phyloP scores from a whole-genome alignment of 805 yeast genomes.

The Saccharomycopsis schoenii region DNA sequence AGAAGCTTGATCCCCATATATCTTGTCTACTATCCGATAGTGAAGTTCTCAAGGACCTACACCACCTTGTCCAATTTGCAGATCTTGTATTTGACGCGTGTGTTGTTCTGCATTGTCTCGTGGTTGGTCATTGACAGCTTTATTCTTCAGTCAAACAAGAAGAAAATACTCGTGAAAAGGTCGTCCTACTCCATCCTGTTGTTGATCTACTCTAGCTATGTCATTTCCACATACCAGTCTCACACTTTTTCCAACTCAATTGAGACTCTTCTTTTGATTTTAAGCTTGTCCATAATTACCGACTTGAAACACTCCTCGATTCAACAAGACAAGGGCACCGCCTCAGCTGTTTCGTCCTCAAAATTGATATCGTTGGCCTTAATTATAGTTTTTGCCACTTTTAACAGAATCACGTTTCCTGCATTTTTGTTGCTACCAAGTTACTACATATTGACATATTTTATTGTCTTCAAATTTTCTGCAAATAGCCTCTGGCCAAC shows the following conservation, averaged over 20 bases:
- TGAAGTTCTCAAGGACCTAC: constrained; percentile 23
- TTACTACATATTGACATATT: constrained; percentile 34
- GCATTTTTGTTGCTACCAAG: constrained; percentile 65
- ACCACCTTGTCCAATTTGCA: constrained; percentile 3
- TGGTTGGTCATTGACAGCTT: constrained; percentile 26
- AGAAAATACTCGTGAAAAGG: neutral
- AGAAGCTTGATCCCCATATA: constrained; percentile 66
- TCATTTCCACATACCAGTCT: constrained; percentile 70
- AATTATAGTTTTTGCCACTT: constrained; percentile 54
- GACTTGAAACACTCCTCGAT: constrained; percentile 32
- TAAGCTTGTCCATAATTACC: constrained; percentile 59
- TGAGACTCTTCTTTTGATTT: constrained; percentile 44
- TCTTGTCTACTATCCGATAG: constrained; percentile 58
- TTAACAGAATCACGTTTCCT: constrained; percentile 78
- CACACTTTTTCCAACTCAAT: constrained; percentile 86
- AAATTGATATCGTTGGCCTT: constrained; percentile 33
- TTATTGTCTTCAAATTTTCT: constrained; percentile 25
- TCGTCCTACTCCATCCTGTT: constrained; percentile 22
- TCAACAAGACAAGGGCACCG: constrained; percentile 22
- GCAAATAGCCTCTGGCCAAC: neutral
- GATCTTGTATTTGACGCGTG: constrained; percentile 8
- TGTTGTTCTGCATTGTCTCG: constrained; percentile 22
- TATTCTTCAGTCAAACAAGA: neutral
- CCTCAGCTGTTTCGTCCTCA: constrained; percentile 22
- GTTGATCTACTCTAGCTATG: constrained; percentile 48